These are phyloP conservation scores for Rhododendron griersonianum DNA, from an alignment of 148 eudicot species.

Conservation along the genomic window DNA sequence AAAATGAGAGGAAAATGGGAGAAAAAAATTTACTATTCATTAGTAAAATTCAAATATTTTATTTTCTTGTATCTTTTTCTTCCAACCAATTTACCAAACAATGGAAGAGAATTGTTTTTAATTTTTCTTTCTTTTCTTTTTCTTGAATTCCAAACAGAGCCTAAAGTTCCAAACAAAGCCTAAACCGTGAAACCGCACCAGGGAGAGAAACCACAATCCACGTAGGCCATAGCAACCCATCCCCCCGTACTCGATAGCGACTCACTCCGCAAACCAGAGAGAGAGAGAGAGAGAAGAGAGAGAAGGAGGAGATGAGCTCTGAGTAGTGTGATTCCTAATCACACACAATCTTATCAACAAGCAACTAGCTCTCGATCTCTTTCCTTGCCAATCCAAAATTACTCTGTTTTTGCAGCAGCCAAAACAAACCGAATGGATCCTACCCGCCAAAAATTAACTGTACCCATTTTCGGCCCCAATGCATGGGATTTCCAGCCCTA, in stretches of 20 bases:
- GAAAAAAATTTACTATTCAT: too few relatives aligned
- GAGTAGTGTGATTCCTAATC: background rate
- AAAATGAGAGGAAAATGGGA: too few relatives aligned
- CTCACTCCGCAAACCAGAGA: background rate
- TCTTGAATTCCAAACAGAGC: too few relatives aligned
- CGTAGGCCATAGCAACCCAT: background rate
- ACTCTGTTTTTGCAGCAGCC: background rate
- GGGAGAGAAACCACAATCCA: background rate
- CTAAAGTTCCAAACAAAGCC: too few relatives aligned
- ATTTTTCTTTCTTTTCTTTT: too few relatives aligned
- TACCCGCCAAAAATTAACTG: constrained; percentile 1
- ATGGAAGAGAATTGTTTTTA: too few relatives aligned
- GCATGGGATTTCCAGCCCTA: constrained; percentile 3
- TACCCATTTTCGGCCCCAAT: constrained; percentile 2
- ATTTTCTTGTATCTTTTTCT: too few relatives aligned
- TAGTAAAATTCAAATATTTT: too few relatives aligned
- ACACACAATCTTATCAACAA: background rate
- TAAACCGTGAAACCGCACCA: background rate
- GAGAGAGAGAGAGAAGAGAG: background rate
- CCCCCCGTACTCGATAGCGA: constrained; percentile 2
- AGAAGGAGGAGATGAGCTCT: background rate
- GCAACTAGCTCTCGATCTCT: background rate
- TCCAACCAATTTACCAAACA: too few relatives aligned
- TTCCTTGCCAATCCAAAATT: background rate
- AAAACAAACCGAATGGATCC: background rate